phyloP scores from a whole-genome alignment of 2,329 filamentous ascomycete species.

The Aspergillus texensis region DNA sequence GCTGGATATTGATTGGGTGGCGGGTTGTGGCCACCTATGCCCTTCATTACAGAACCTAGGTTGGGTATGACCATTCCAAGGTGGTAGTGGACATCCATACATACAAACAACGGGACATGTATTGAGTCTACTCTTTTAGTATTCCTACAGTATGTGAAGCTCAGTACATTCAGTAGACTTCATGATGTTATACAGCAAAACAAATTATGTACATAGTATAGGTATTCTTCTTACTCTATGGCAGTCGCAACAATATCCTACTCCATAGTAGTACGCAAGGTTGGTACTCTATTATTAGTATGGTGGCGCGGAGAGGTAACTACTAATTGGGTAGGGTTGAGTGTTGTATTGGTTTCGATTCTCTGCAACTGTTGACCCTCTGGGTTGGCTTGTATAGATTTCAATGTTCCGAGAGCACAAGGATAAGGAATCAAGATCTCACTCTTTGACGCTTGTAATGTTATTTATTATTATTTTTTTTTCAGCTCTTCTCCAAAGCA shows the following conservation, averaged over 20 bases:
- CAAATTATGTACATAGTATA: background rate
- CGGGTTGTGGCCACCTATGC: slow-evolving; percentile 3
- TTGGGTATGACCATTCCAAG: background rate
- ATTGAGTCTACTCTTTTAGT: too few species aligned
- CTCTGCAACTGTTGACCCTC: background rate
- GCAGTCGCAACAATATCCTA: background rate
- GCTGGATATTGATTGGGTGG: background rate
- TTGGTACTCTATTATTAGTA: slow-evolving; percentile 7
- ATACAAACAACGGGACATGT: too few species aligned
- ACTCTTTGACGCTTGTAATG: background rate
- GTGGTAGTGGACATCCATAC: too few species aligned
- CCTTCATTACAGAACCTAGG: background rate
- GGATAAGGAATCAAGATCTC: background rate
- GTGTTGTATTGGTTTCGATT: background rate
- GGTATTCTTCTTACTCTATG: background rate
- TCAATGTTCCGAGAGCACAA: background rate
- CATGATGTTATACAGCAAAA: background rate
- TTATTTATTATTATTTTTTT: background rate
- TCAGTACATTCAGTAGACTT: background rate
- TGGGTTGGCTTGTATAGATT: background rate
- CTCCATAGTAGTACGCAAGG: background rate
- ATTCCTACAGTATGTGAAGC: too few species aligned
- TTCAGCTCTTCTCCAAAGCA: background rate
- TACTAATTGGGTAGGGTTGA: background rate
- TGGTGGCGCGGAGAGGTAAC: background rate